Base-by-base conservation (phyloP, 192 early-diverging fungal species). In the Coemansia brasiliensis region DNA sequence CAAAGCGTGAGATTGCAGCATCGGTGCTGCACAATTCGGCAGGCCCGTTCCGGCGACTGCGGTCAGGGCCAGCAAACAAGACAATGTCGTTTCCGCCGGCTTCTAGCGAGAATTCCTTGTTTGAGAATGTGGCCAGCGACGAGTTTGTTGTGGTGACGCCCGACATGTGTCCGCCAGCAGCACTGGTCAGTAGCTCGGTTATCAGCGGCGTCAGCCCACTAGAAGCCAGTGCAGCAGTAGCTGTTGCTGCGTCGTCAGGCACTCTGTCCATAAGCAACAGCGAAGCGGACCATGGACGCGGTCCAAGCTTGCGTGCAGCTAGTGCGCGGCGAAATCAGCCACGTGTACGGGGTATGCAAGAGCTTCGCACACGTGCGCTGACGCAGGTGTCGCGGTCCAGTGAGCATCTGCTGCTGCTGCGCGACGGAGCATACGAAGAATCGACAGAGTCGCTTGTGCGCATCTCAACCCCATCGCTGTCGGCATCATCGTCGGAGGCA, bases 61-160 rank as follows among this genome's bases (percentile, higher is more conserved):
- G 74, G 15, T 48, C 60, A 18, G 65, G 64, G 0, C 52, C 69
- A 12, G 53, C 46, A 13, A 59, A 32, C 57, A 67, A 68, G 39
- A 67, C 74, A 29, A 63, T 78, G 64, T 72, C 74, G 40, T 78
- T 59, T 22, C 74, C 74, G 43, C 74, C 73, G 18, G 66, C 66
- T 3, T 6, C 32, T 5, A 27, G 67, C 43, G 51, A 62, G 21
- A 21, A 38, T 60, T 37, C 63, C 10, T 42, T 65, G 17, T 52
- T 16, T 6, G 48, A 51, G 26, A 25, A 40, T n/a, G 40, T 39
- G 0, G 63, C 44, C 27, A 51, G 49, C 42, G 74, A 78, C 45
- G 74, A 78, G 52, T 78, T 78, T 61, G 68, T 78, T 2, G 67
- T 78, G 25, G 69, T 78, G 3, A 78, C 74, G 24, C 61, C 74